Evolutionary conservation across 2,329 filamentous ascomycete genomes (phyloP), one percentile per base, ranked within the genome.

Genomic region (Aquanectria penicillioides): DNA sequence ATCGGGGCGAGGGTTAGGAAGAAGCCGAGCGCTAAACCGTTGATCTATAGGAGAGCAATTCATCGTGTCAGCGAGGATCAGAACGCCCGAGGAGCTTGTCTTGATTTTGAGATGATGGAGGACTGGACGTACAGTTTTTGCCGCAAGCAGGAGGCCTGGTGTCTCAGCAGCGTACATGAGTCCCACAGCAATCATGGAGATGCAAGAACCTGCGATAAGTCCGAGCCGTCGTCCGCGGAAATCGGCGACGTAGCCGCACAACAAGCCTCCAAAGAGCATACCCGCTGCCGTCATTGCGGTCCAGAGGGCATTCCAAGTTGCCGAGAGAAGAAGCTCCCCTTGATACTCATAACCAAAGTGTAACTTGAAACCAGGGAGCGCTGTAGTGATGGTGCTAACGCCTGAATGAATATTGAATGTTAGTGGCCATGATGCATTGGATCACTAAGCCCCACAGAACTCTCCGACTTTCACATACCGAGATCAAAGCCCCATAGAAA

Each of bases 401-500:
- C 47, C 47, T 50, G 6, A 6, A n/a, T 22, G 17, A 20, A 31
- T 6, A 31, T 15, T 46, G 4, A 20, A 15, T 3, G 8, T 31
- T 3, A 46, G 26, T 18, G 10, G 5, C 5, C 3, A 31, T 31
- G 15, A 22, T 20, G 4, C 9, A 22, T 4, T 8, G 15, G 10
- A 22, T 13, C 6, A 5, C 3, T 12, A 10, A 6, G 2, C 26
- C 15, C 5, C 29, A 5, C 29, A 9, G 8, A 6, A 15, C 6
- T n/a, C 2, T 4, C 15, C 29, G 11, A 13, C 9, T 31, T 15
- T 31, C 6, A 22, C 41, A 22, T 46, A 46, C 41, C 41, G 12
- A 46, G 41, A 18, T 46, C 41, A 46, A 46, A 46, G 20, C 41
- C 41, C 41, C 41, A 46, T 18, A 46, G 41, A 46, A 46, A 46